Evolutionary conservation across 2,329 filamentous ascomycete species (phyloP), one percentile per base, ranked within the genome.

Genomic region (Neoscytalidium dimidiatum): DNA sequence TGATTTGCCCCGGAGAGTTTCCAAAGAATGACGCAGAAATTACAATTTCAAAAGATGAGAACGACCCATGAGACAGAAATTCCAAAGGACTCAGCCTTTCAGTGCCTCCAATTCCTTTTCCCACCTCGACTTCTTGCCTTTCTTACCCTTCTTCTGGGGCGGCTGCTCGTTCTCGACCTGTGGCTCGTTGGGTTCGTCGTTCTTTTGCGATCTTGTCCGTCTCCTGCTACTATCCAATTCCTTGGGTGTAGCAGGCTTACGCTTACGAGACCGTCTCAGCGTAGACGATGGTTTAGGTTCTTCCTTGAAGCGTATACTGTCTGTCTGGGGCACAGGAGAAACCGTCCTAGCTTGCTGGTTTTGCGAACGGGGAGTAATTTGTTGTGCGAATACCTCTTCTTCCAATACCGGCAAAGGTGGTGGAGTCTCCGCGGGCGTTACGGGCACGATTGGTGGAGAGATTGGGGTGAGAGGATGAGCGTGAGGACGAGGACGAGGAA

Each of bases 21-120:
- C n/a, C n/a, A n/a, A n/a, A n/a, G n/a, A n/a, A n/a, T n/a, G n/a
- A n/a, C n/a, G 9, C 14, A 41, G 11, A 41, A n/a, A 41, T 14
- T n/a, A n/a, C 13, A 41, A 41, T 41, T 14, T 41, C 38, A 41
- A 41, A 41, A 6, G 13, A 14, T 46, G 11, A 9, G 21, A 46
- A 4, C 17, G 13, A 2, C 13, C 19, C 13, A 28, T 31, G 3
- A 31, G 3, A n/a, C 2, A 19, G n/a, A 53, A 13, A 8, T 14
- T 6, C 11, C 8, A 4, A 17, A 21, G 13, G 23, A 4, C 8
- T 26, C 21, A 23, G n/a, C 35, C 11, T 33, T 44, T 33, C 17
- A 62, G 21, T 17, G 9, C 3, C 44, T 62, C 60, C 17, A 62
- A 19, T 23, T 62, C 60, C 29, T 31, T 43, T 19, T 62, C 60